These are phyloP conservation scores for Lepiota brunneoincarnata DNA, from an alignment of 768 basidiomycete genomes.

Conservation along the genomic window DNA sequence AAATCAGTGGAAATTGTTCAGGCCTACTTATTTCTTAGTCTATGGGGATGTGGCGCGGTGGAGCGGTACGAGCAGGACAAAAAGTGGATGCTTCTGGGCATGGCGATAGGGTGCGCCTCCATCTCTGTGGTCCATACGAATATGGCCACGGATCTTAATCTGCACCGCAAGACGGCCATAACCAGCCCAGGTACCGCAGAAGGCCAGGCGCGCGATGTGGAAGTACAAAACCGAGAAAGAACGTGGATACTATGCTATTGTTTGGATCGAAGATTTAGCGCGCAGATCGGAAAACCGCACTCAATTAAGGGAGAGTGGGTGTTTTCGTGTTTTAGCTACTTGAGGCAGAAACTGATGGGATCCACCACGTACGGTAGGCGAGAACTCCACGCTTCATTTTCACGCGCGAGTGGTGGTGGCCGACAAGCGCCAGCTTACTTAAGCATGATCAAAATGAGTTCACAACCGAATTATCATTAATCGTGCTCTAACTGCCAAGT, in stretches of 20 bases:
- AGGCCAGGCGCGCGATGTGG: constrained; percentile 71
- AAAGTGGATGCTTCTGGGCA: constrained; percentile 88
- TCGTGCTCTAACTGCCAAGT: too few relatives aligned
- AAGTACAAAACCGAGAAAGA: constrained; percentile 92
- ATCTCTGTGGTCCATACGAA: background rate
- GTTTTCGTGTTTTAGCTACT: constrained; percentile 8
- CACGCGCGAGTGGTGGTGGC: too few relatives aligned
- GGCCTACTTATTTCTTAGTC: constrained; percentile 83
- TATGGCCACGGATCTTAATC: constrained; percentile 94
- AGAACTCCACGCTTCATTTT: too few relatives aligned
- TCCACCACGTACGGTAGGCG: constrained; percentile 9
- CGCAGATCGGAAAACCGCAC: constrained; percentile 96
- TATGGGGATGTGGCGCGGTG: constrained; percentile 93
- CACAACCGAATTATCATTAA: too few relatives aligned
- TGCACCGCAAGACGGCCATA: constrained; percentile 81
- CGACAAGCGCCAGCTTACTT: too few relatives aligned
- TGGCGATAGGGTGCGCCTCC: constrained; percentile 68
- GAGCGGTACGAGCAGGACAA: constrained; percentile 96
- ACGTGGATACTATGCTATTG: constrained; percentile 90
- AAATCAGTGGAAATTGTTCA: constrained; percentile 96
- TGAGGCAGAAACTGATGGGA: background rate
- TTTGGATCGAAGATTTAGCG: constrained; percentile 86
- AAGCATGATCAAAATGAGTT: too few relatives aligned
- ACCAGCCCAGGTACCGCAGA: constrained; percentile 70
- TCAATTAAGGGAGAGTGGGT: constrained; percentile 91